Conservation (phyloP, 2,329 filamentous ascomycete species). For the Aspergillus ibericus region DNA sequence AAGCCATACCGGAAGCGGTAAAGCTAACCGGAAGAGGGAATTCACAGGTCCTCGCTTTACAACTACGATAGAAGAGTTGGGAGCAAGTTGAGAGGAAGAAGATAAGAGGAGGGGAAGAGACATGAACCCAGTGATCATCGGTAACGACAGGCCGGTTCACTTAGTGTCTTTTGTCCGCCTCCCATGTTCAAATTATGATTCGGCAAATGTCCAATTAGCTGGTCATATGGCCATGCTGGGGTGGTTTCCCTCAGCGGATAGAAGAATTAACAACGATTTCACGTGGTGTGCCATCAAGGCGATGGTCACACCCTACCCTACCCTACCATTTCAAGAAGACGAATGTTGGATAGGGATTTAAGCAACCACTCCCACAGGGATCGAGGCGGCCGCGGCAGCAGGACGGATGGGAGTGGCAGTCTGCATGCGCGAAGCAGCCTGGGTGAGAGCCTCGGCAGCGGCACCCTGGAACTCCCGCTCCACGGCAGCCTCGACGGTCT, state of each 20-base stretch:
- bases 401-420: conserved; percentile 22
- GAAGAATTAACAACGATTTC: not conserved
- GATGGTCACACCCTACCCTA: not conserved
- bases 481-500: conserved; percentile 61
- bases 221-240: not conserved
- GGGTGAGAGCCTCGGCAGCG: conserved; percentile 15
- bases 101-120: not conserved
- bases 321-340: not conserved
- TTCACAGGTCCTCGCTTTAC: no score
- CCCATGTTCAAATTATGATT: not conserved
- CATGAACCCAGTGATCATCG: conserved; percentile 10
- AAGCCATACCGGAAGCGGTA: no score
- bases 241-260: not conserved
- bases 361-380: conserved; percentile 31
- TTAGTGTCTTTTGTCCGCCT: not conserved
- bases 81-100: not conserved
- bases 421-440: conserved; percentile 22
- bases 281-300: not conserved
- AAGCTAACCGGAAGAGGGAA: no score
- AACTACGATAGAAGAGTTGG: not conserved
- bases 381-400: conserved; percentile 23
- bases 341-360: conserved; percentile 15
- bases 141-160: conserved; percentile 18
- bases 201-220: not conserved
- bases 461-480: conserved; percentile 41